Percentiles rank a stretch among this genome's conserved stretches.
phyloP scores from a whole-genome alignment of 371 early-diverging fungal species.

The Quaeritorhiza haematococci region DNA sequence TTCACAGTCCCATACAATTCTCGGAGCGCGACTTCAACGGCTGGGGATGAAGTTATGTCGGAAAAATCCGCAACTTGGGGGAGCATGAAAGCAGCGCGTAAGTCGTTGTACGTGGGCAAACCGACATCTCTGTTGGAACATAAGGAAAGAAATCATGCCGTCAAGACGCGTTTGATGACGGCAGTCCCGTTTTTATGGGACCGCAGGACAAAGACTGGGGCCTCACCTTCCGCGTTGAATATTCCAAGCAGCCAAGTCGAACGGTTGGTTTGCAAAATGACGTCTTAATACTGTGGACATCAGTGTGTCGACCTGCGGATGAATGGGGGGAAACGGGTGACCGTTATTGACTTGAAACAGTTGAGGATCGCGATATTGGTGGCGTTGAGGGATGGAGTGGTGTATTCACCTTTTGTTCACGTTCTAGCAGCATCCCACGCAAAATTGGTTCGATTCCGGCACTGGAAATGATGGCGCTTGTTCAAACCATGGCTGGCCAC shows the following conservation, averaged over 20 bases:
- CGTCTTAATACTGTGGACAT: neutral
- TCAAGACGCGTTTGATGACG: slow-evolving; percentile 6
- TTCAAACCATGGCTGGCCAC: neutral
- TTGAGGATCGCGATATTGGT: too few species aligned
- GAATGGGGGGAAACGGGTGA: too few species aligned
- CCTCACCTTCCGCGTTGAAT: neutral
- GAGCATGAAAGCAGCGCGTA: slow-evolving; percentile 13
- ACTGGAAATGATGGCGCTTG: too few species aligned
- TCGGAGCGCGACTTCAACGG: slow-evolving; percentile 10
- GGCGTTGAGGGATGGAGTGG: too few species aligned
- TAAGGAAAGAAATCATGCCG: too few species aligned
- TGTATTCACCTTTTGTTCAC: neutral
- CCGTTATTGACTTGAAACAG: too few species aligned
- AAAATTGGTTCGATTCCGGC: too few species aligned
- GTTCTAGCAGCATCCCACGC: neutral
- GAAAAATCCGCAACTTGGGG: slow-evolving; percentile 7
- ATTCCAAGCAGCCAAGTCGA: neutral
- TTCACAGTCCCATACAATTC: slow-evolving; percentile 18
- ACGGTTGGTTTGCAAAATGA: neutral
- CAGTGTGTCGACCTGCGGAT: neutral
- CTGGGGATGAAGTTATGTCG: slow-evolving; percentile 21
- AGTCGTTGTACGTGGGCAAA: slow-evolving; percentile 23
- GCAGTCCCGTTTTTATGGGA: neutral
- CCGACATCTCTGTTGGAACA: slow-evolving; percentile 17
- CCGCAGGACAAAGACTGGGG: too few species aligned